Base-by-base conservation (phyloP, 176 grass and related monocot species). In the Tuctoria greenei region DNA sequence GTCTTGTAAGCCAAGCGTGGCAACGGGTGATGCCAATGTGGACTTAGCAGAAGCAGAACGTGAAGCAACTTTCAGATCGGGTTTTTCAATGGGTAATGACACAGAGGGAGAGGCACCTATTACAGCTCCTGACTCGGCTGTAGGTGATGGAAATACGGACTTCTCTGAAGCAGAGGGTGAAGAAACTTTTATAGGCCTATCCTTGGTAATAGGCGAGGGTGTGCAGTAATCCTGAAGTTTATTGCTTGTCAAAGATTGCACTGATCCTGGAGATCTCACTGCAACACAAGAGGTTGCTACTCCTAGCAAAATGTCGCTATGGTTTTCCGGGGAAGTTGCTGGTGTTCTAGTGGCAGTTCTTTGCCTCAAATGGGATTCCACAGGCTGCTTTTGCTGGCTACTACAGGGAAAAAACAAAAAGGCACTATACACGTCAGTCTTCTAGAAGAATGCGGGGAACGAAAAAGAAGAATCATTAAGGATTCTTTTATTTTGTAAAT, bases 341-440 rank as follows among this genome's bases (percentile, higher is more conserved):
- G 61, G 10, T 67, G 47, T 67, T 59, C 51, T 59, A 28, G 28
- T 26, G 15, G 11, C 18, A 58, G 7, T 24, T 5, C 52, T 40
- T 46, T 73, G 40, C 37, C 4, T 44, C 23, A 65, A 12, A 31
- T 31, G 47, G 4, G 56, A 59, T 34, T 36, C 26, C 10, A 6
- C n/a, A 64, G 38, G 35, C 71, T 42, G 20, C 67, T 46, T 65
- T 58, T 72, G 47, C 28, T 66, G 57, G 51, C 67, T 27, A 66
- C 67, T 71, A 27, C 37, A 64, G 18, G 15, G 18, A 15, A 15
- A 38, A 72, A 54, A 4, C 0, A 71, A 3, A 56, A 72, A 56
- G 9, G 21, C 0, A 44, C n/a, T 78, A 12, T 2, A 66, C 21
- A 17, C 10, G 38, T 25, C 21, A 58, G 9, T 36, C 8, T 36